These are phyloP conservation scores for Coniophora puteana DNA, from an alignment of 1,284 basidiomycete species.

Conservation along the genomic window DNA sequence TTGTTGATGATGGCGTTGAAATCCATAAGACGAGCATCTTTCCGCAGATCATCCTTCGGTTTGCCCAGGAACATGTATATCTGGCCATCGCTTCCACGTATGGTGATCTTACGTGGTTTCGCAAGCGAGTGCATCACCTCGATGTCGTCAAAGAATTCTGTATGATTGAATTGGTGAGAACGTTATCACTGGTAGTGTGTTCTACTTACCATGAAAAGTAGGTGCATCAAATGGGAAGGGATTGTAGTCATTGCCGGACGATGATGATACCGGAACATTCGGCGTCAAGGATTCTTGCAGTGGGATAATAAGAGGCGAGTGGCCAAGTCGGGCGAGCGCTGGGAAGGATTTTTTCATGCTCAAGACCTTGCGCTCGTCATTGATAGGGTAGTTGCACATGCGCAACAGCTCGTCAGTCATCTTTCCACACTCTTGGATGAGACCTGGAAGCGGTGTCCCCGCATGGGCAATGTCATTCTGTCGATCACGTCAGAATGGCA, in stretches of 20 bases:
- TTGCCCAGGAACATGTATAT: constrained; percentile 94
- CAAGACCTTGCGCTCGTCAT: constrained; percentile 46
- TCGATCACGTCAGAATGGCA: neutral
- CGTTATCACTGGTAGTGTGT: neutral
- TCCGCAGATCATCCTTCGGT: constrained; percentile 96
- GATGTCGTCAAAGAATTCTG: constrained; percentile 80
- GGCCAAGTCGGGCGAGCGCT: constrained; percentile 52
- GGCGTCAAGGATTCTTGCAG: constrained; percentile 92
- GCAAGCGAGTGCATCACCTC: constrained; percentile 94
- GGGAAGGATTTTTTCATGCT: constrained; percentile 69
- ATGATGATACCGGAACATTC: constrained; percentile 75
- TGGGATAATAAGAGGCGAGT: constrained; percentile 79
- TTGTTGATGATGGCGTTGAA: constrained; percentile 99
- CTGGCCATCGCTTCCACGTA: constrained; percentile 81
- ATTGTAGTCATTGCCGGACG: constrained; percentile 58
- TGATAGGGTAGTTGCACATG: constrained; percentile 59
- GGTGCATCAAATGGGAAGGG: constrained; percentile 83
- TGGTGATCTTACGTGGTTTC: constrained; percentile 89
- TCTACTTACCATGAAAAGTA: constrained; percentile 65
- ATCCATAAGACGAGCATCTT: constrained; percentile 98
- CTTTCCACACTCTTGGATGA: constrained; percentile 51
- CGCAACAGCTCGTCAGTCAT: constrained; percentile 71
- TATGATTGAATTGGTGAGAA: neutral
- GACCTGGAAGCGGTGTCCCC: constrained; percentile 38
- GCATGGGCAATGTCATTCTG: constrained; percentile 38